phyloP scores from a whole-genome alignment of 768 basidiomycete species.

The Pluteus cervinus region DNA sequence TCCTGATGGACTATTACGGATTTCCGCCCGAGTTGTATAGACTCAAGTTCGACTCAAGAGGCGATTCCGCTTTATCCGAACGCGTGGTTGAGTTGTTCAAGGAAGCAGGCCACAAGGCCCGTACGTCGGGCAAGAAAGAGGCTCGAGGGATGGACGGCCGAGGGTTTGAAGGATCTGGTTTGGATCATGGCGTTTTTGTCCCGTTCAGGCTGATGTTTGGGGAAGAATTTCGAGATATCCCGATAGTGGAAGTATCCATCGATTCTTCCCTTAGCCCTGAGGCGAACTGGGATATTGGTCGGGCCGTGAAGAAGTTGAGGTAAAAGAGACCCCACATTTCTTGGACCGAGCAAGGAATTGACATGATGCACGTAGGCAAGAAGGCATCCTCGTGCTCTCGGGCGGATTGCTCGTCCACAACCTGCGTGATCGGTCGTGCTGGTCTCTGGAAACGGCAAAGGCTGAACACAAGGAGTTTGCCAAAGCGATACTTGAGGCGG shows the following conservation, averaged over 20 bases:
- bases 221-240: conserved; percentile 51
- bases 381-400: conserved; percentile 62
- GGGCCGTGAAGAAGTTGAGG: conserved; percentile 55
- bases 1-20: conserved; percentile 71
- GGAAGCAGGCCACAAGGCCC: conserved; percentile 50
- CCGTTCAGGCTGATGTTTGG: conserved; percentile 80
- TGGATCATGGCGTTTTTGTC: conserved; percentile 79
- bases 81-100: conserved; percentile 57
- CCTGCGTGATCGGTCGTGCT: conserved; percentile 45
- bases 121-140: conserved; percentile 43
- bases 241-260: conserved; percentile 68
- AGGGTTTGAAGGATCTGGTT: conserved; percentile 56
- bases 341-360: conserved; percentile 6
- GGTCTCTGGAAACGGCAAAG: conserved; percentile 42
- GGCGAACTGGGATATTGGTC: conserved; percentile 60
- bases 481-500: conserved; percentile 50
- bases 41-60: conserved; percentile 62
- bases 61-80: conserved; percentile 50
- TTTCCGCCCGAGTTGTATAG: conserved; percentile 56
- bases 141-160: conserved; percentile 60
- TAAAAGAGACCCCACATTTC: too few species aligned
- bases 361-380: conserved; percentile 35
- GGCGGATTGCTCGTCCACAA: conserved; percentile 71
- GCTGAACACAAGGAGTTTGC: conserved; percentile 50
- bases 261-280: conserved; percentile 53